Conservation (phyloP, 2,329 filamentous ascomycete genomes). For the Rugonectria rugulosa region DNA sequence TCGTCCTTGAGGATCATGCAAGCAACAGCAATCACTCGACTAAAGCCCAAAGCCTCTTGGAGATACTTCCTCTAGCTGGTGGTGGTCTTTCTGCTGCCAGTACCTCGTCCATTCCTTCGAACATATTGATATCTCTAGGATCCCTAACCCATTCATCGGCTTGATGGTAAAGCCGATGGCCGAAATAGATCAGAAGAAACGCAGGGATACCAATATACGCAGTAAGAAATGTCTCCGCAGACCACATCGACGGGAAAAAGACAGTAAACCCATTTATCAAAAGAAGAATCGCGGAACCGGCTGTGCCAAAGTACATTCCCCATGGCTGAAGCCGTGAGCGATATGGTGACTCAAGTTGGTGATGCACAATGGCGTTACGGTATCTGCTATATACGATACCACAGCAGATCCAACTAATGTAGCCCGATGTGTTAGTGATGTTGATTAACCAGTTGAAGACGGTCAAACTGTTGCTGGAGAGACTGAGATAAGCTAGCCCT, state of each 20-base stretch:
- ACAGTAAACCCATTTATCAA: slow-evolving; percentile 66
- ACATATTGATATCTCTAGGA: slow-evolving; percentile 1
- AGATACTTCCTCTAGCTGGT: not conserved
- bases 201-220: slow-evolving; percentile 27
- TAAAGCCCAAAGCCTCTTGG: not conserved
- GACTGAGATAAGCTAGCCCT: slow-evolving; percentile 71
- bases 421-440: slow-evolving; percentile 68
- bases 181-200: slow-evolving; percentile 16
- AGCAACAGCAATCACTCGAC: no score
- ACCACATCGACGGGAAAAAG: slow-evolving; percentile 31
- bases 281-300: slow-evolving; percentile 43
- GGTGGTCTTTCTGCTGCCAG: slow-evolving; percentile 4
- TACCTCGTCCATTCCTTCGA: slow-evolving; percentile 2
- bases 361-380: slow-evolving; percentile 11
- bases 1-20: no score
- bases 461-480: slow-evolving; percentile 65
- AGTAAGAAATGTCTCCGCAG: slow-evolving; percentile 21
- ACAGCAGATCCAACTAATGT: slow-evolving; percentile 62
- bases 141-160: slow-evolving; percentile 2
- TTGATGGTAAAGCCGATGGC: slow-evolving; percentile 1
- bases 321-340: slow-evolving; percentile 7
- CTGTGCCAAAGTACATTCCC: slow-evolving; percentile 12
- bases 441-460: slow-evolving; percentile 79
- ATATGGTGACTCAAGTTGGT: slow-evolving; percentile 15
- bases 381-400: slow-evolving; percentile 24